phyloP scores from a whole-genome alignment of 148 eudicot species.

The Suaeda aralocaspica region DNA sequence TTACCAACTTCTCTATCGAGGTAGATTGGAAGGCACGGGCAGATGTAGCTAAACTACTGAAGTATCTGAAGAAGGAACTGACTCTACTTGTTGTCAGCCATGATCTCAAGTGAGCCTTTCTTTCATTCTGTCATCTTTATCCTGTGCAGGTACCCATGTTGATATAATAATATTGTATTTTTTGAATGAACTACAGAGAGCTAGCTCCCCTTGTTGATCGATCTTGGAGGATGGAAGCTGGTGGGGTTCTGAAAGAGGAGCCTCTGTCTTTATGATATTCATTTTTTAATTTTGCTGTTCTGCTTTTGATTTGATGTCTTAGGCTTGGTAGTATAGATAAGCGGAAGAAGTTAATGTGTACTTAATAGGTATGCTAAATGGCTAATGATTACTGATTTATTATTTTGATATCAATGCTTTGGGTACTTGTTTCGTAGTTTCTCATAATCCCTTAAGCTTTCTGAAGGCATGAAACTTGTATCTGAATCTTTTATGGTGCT shows the following conservation, averaged over 20 bases:
- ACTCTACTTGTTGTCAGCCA: slow-evolving; percentile 96
- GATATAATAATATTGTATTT: slow-evolving; percentile 16
- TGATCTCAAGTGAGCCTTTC: slow-evolving; percentile 75
- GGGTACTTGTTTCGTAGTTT: neutral
- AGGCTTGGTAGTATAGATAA: neutral
- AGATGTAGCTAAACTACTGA: slow-evolving; percentile 83
- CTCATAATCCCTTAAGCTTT: neutral
- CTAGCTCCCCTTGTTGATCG: slow-evolving; percentile 73
- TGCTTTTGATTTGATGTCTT: slow-evolving; percentile 5
- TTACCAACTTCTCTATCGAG: slow-evolving; percentile 9
- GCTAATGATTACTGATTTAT: neutral
- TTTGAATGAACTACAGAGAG: slow-evolving; percentile 50
- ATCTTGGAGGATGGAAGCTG: slow-evolving; percentile 93
- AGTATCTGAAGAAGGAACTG: slow-evolving; percentile 70
- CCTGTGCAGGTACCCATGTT: slow-evolving; percentile 12
- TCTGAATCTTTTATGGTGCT: neutral
- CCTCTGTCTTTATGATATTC: slow-evolving; percentile 38
- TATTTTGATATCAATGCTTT: neutral
- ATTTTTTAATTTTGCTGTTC: slow-evolving; percentile 3
- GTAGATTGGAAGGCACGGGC: slow-evolving; percentile 99
- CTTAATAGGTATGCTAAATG: neutral
- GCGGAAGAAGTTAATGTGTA: neutral
- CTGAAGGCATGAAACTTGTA: neutral
- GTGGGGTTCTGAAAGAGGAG: slow-evolving; percentile 70
- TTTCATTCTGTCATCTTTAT: neutral